Evolutionary conservation across 371 early-diverging fungal genomes (phyloP).

Genomic region (Mucor plumbeus): DNA sequence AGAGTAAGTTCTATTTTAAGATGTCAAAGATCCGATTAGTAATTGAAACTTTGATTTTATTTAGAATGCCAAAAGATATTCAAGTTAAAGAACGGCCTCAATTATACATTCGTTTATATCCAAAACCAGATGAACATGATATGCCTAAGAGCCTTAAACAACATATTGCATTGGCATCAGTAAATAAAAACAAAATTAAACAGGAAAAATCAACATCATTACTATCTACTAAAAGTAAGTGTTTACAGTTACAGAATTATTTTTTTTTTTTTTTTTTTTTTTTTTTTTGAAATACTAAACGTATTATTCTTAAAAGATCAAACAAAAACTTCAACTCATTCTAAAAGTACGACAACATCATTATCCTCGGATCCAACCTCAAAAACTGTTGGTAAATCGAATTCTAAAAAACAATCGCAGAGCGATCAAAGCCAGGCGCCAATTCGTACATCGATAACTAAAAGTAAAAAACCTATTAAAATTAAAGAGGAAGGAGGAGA

Average conservation of each 20-base stretch:
- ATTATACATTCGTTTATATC: slow-evolving; percentile 12
- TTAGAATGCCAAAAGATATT: slow-evolving; percentile 4
- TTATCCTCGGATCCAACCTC: not conserved
- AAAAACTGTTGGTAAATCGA: not conserved
- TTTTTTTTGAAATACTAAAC: not conserved
- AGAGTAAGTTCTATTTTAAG: slow-evolving; percentile 10
- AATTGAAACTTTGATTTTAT: not conserved
- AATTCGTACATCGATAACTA: not conserved
- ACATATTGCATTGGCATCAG: not conserved
- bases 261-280: no score
- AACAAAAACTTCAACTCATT: not conserved
- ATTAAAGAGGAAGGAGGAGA: not conserved
- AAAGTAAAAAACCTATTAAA: not conserved
- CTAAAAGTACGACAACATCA: not conserved
- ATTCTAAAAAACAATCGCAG: slow-evolving; percentile 12
- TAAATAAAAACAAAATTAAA: not conserved
- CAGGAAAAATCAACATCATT: not conserved
- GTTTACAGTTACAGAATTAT: not conserved
- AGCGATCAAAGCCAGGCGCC: slow-evolving; percentile 10
- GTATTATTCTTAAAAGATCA: not conserved
- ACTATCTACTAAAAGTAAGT: not conserved
- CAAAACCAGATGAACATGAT: not conserved
- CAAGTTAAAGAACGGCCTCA: not conserved
- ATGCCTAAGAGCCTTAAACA: not conserved
- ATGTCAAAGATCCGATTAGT: not conserved